Base-by-base conservation (phyloP, 2,329 filamentous ascomycete species). In the Colletotrichum eremochloae region DNA sequence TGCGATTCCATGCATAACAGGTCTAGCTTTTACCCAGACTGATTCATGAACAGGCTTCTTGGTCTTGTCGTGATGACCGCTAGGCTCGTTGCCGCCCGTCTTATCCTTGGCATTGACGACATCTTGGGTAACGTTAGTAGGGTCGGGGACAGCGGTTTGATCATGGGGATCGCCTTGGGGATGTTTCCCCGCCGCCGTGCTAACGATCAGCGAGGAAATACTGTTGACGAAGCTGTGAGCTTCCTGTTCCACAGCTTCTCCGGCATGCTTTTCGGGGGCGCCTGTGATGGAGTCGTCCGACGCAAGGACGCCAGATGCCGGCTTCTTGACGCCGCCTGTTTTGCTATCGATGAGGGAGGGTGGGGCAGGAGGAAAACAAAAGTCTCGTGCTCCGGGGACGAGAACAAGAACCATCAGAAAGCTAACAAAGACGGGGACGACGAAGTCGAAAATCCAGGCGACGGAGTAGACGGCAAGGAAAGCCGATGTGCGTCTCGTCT, bases 191-290 rank as follows among this genome's bases (percentile, higher is more conserved):
- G 91, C 90, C 2, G 93, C 93, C 75, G 92, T 93, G 60, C 91
- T 92, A 24, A 96, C 82, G 1, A 93, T 91, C 6, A 96, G 89
- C 40, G 90, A 87, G 8, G 81, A 81, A 64, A 96, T 90, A 44
- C 91, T 89, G 66, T 91, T 92, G 71, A 96, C 91, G 74, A 97
- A 92, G 78, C 94, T 95, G 76, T 89, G 92, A 1, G 94, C 94
- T 79, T 97, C 94, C 73, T 93, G 89, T 79, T 97, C 94, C 1
- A 94, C 92, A 0, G 93, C 93, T 79, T 96, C 94, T 36, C 94
- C 94, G 78, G 94, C 92, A 81, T 94, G 89, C 75, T 94, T 94
- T 79, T 97, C 93, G 0, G 94, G 92, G 0, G 94, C 94, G 1
- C 94, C 94, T 0, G 94, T 97, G 0, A 92, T 87, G 68, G 92